Base-by-base conservation (phyloP, 805 yeast genomes). In the Metschnikowia noctiluminum region DNA sequence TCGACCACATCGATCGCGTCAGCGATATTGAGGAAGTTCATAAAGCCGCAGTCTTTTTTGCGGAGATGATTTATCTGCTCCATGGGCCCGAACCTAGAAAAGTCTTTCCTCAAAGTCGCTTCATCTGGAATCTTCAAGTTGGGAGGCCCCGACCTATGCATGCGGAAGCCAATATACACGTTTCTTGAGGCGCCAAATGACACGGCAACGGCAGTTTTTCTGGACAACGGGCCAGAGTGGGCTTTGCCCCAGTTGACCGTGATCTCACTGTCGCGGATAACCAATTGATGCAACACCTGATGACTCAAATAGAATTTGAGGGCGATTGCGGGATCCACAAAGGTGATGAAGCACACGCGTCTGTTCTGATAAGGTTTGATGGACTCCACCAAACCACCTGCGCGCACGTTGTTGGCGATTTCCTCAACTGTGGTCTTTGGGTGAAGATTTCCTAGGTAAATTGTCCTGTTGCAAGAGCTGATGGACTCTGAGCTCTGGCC, bases 151-250 rank as follows among this genome's bases (percentile, higher is more conserved):
- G 45, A 45, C 27, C 50, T 50, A 43, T 59, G 61, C 35, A 51
- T 35, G 51, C 73, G 77, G 45, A 82, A 65, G 35, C 92, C 90
- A 50, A 87, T 80, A 63, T 87, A 87, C 13, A 87, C 80, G 61
- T 87, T 87, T 70, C 95, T 77, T 31, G 87, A 80, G 2, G 91
- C 92, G 30, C 91, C 90, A 2, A 79, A 77, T 1, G 87, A 78
- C 2, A 85, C 87, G 2, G 89, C 89, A 40, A 78, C 64, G 0
- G 82, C 69, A 38, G 87, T 73, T 1, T 76, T 73, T 38, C 79
- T 73, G 34, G 75, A 74, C 31, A 86, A 59, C 0, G 86, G 82
- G 1, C 91, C 90, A 13, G 85, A 72, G 56, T 81, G 82, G 37
- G 79, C 78, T 36, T 84, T 71, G 21, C 77, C 89, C 92, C 92